Evolutionary conservation across 306 rosid species (phyloP), one percentile per base, ranked within the genome.

Genomic region (Myrica gale): DNA sequence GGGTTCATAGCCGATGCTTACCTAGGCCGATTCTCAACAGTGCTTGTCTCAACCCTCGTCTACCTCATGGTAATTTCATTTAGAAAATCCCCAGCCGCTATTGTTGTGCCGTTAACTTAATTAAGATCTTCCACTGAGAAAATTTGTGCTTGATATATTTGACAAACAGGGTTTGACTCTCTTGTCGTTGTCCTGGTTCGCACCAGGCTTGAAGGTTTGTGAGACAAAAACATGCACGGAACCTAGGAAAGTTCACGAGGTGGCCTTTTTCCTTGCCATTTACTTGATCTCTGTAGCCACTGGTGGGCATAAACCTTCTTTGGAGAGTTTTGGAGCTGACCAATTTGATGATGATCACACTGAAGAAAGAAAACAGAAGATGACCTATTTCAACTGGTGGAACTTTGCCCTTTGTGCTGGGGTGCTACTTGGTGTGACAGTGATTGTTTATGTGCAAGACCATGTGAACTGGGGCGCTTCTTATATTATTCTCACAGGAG

Each of bases 331-430:
- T 32, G 99, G 97, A 57, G 99, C 97, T 4, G 99, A 95, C 66
- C 99, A 95, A 61, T 95, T 95, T 56, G 97, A 95, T 21, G 99
- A 92, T 39, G 89, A 90, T 11, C 87, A 92, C 76, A 37, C 53
- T 0, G 74, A 80, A 56, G 99, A 95, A 72, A 84, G 96, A 57
- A 81, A 60, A 43, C 91, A 90, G 70, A 95, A 92, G 86, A 90
- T 95, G 99, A 90, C 99, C 2, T 95, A 81, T 79, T 95, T 95
- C 88, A 95, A 95, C 32, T 95, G 99, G 99, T 95, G 99, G 99
- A 95, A 74, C 74, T 85, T 84, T 85, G 91, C 88, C 1, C 89
- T 95, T 2, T 95, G 99, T 70, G 78, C 80, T 58, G 99, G 99
- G 15, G 83, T 95, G 51, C 51, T 95, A 16, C 48, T 89, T 6